Base-by-base conservation (phyloP, 805 yeast species). In the Candida stauntonica region DNA sequence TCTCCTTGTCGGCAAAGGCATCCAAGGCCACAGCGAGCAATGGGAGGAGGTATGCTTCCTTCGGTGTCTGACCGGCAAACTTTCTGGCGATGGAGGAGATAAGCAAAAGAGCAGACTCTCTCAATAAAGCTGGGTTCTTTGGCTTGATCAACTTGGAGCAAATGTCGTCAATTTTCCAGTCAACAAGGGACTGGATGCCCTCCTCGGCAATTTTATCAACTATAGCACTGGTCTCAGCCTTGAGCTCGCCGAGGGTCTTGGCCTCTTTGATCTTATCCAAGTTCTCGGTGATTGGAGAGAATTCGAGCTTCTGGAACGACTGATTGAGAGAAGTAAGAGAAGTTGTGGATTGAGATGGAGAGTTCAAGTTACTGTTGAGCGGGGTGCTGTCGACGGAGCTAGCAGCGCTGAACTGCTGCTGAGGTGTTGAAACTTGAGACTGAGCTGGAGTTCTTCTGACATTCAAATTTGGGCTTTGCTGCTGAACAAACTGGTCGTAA, bases 1-100 rank as follows among this genome's bases (percentile, higher is more conserved):
- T 81, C 54, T 91, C 98, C 63, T 91, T 93, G 54, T 93, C 98
- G 34, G 91, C 79, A 41, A 77, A 70, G 29, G 79, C 67, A 55
- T 88, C 96, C 36, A 81, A 74, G 13, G 86, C 81, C 4, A 73
- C 54, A 5, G 77, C 67, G 42, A 88, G 67, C 29, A 83, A 72
- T 38, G 75, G 79, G 24, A 81, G 61, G 39, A 91, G 68, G 56
- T 79, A 79, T 4, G 87, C 81, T 63, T 88, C 95, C 39, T 73
- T 74, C 19, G 95, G 91, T 27, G 84, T 66, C 43, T 71, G 71
- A 28, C 84, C 81, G 15, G 81, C 80, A 48, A 78, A 77, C 51
- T 72, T 75, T 51, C 77, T 70, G 42, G 80, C 81, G 40, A 84
- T 65, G 15, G 69, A 55, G 11, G 79, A 68, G 26, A 81, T 61